Percentiles rank a stretch among this genome's conserved stretches.
phyloP scores from a whole-genome alignment of 2,329 filamentous ascomycete genomes.

The Colletotrichum viniferum region DNA sequence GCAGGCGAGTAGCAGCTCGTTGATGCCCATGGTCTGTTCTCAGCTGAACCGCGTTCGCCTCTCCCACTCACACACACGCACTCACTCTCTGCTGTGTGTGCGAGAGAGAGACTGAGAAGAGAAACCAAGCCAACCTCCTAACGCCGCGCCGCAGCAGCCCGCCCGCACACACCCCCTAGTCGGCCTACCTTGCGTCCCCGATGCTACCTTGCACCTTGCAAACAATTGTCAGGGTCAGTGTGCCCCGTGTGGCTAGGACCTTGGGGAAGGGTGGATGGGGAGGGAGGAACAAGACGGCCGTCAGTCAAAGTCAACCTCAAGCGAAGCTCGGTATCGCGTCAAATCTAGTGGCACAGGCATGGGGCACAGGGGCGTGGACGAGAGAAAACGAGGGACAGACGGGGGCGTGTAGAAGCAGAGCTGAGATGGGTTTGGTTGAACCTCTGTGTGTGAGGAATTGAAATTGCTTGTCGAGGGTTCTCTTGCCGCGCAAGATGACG shows the following conservation, averaged over 20 bases:
- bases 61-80: background rate
- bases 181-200: slow-evolving; percentile 8
- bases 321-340: slow-evolving; percentile 17
- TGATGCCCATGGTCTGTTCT: slow-evolving; percentile 15
- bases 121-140: background rate
- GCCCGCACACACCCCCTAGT: background rate
- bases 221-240: slow-evolving; percentile 7
- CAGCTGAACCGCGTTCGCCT: slow-evolving; percentile 10
- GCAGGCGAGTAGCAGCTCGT: background rate
- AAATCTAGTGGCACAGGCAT: background rate
- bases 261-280: background rate
- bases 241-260: slow-evolving; percentile 11
- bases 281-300: background rate
- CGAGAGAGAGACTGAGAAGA: background rate
- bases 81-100: background rate
- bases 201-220: slow-evolving; percentile 7
- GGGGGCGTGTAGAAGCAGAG: background rate
- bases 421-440: background rate
- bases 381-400: background rate
- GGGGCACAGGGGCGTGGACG: background rate
- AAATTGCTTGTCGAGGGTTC: background rate
- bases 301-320: slow-evolving; percentile 15
- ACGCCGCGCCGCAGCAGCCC: background rate
- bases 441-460: background rate
- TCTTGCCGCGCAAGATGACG: background rate